These are phyloP conservation scores for Volvox reticuliferus DNA, from an alignment of 139 green algal genomes.

Conservation along the genomic window DNA sequence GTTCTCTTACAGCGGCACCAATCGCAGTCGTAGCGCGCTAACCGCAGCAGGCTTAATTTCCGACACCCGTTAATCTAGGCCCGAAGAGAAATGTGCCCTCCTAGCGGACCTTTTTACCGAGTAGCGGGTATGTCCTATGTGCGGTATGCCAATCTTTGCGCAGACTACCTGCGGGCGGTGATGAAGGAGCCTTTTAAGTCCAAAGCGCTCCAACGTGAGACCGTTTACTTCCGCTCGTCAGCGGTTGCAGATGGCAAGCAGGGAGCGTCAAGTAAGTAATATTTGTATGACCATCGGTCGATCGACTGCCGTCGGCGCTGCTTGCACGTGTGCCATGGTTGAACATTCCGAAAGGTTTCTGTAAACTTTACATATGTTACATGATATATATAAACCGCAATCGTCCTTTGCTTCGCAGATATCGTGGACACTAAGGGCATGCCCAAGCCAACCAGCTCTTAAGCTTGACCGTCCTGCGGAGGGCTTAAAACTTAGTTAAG, in stretches of 20 bases:
- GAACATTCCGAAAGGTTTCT: background rate
- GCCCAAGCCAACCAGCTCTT: conserved; percentile 22
- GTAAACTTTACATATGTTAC: background rate
- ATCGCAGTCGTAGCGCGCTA: background rate
- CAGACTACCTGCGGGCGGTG: conserved; percentile 70
- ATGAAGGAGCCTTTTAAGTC: conserved; percentile 78
- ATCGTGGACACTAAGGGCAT: conserved; percentile 24
- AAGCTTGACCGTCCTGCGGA: background rate
- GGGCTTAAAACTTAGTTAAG: too few relatives aligned
- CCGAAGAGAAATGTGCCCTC: conserved; percentile 33
- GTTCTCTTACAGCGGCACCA: background rate
- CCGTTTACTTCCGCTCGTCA: conserved; percentile 61
- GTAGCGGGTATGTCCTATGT: conserved; percentile 71
- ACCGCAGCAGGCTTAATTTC: background rate
- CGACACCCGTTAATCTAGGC: conserved; percentile 7
- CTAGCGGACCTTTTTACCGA: conserved; percentile 67
- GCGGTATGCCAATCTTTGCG: conserved; percentile 73
- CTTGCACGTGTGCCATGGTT: background rate
- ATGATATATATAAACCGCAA: background rate
- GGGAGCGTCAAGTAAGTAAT: conserved; percentile 43
- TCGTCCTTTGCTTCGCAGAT: conserved; percentile 7
- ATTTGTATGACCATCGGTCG: background rate
- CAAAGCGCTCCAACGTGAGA: conserved; percentile 61
- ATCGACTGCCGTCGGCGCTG: conserved; percentile 34
- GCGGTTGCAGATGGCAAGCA: conserved; percentile 64